phyloP scores from a whole-genome alignment of 345 rosid species.

The Brassica carinata region DNA sequence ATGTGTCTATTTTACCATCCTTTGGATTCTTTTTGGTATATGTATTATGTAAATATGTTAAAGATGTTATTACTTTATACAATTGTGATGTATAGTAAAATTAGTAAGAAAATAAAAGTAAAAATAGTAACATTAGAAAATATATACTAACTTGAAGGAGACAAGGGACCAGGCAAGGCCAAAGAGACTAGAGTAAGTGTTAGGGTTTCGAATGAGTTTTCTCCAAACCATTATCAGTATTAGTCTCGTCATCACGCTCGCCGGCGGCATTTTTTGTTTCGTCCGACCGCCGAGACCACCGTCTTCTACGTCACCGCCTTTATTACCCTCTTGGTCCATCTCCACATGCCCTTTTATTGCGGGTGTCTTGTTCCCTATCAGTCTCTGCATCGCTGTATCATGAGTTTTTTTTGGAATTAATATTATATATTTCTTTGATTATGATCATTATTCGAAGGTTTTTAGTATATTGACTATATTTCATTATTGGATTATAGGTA shows the following conservation, averaged over 20 bases:
- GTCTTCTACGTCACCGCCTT: constrained; percentile 45
- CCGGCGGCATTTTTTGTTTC: constrained; percentile 70
- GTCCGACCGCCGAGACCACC: constrained; percentile 39
- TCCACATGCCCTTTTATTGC: constrained; percentile 52
- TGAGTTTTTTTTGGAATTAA: background rate
- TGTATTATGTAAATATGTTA: background rate
- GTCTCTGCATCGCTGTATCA: constrained; percentile 57
- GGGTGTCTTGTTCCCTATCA: constrained; percentile 62
- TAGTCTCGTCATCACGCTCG: constrained; percentile 71
- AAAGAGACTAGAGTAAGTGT: constrained; percentile 69
- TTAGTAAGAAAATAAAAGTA: background rate
- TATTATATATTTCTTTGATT: background rate
- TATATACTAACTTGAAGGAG: constrained; percentile 53
- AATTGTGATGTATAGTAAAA: background rate
- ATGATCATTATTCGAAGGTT: background rate
- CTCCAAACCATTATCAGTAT: constrained; percentile 80
- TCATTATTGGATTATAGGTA: background rate
- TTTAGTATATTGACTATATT: background rate
- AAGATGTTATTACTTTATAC: background rate
- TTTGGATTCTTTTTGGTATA: background rate
- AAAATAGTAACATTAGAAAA: background rate
- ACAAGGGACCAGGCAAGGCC: constrained; percentile 73
- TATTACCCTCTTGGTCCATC: constrained; percentile 46
- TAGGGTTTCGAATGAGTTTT: constrained; percentile 75
- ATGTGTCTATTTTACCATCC: background rate